Base-by-base conservation (phyloP, 352 stramenopile species). In the Phytopythium mirpurense region DNA sequence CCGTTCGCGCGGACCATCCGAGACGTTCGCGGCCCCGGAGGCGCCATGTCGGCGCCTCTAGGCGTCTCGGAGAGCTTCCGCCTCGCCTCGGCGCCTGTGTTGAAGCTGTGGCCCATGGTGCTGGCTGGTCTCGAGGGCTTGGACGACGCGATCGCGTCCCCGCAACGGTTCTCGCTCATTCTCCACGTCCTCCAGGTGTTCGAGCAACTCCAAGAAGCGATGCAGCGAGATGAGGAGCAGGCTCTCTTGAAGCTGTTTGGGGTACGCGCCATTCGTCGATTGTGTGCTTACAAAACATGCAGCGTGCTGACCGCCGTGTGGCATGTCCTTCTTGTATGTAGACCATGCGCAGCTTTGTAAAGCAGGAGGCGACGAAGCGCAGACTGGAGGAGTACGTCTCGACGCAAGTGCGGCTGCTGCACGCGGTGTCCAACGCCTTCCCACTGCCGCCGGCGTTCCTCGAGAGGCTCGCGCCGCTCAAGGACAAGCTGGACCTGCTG, bases 101-200 rank as follows among this genome's bases (percentile, higher is more conserved):
- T 79, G 51, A 65, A 67, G 19, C 42, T 89, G 10, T 89, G 74
- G 78, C 34, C 19, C n/a, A 60, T 90, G 18, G 36, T 90, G 1
- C 59, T 54, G 21, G 54, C 70, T 31, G 74, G 69, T 10, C 51
- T 87, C 24, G 40, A 60, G 6, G 73, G 55, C 44, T 23, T 90
- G 16, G 62, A 86, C 53, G 70, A 83, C 19, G 60, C 68, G 0
- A 70, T 85, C 34, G 56, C 63, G 7, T 73, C 74, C 1, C 78
- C 78, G 9, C 75, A 87, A 40, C 76, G 78, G 5, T 86, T 90
- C 31, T 83, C 78, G 15, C 60, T 90, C 3, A 29, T 90, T 7
- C 67, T 90, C 40, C 76, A 87, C 57, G 55, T 78, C 7, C 56
- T 86, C 4, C 78, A 89, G 68, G 68, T 87, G 8, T 72, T 86